Evolutionary conservation across 2,329 filamentous ascomycete species (phyloP).

Genomic region (Ceratocystiopsis brevicomis): DNA sequence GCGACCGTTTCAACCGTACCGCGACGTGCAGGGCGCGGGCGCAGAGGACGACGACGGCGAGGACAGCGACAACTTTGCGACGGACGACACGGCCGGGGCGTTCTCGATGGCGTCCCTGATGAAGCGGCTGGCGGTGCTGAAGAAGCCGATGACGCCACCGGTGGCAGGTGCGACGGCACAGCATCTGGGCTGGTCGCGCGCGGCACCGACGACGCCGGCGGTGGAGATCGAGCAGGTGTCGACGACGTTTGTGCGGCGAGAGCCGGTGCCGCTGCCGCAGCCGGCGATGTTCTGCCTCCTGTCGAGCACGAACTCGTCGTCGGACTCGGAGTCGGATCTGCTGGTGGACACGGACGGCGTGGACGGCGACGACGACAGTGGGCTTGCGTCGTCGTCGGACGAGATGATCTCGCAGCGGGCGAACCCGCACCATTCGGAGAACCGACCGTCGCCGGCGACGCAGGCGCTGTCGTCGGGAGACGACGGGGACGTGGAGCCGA

Average conservation of each 20-base stretch:
- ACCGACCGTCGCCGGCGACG: constrained; percentile 18
- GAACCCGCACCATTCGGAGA: constrained; percentile 21
- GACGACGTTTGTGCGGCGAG: constrained; percentile 22
- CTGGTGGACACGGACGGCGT: constrained; percentile 14
- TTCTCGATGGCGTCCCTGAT: constrained; percentile 21
- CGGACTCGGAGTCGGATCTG: constrained; percentile 10
- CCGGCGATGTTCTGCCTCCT: constrained; percentile 32
- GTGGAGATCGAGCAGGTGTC: constrained; percentile 28
- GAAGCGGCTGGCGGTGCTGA: constrained; percentile 18
- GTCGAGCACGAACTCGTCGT: constrained; percentile 22
- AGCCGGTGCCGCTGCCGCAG: constrained; percentile 30
- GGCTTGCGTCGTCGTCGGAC: constrained; percentile 13
- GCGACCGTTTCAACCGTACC: constrained; percentile 16
- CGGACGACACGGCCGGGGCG: constrained; percentile 3
- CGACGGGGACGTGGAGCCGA: constrained; percentile 13
- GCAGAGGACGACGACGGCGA: neutral
- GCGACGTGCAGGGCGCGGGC: neutral
- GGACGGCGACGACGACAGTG: constrained; percentile 16
- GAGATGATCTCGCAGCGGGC: constrained; percentile 16
- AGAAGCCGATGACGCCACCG: constrained; percentile 3
- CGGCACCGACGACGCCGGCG: neutral
- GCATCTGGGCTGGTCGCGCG: neutral
- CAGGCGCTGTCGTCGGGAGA: constrained; percentile 21
- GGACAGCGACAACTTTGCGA: neutral
- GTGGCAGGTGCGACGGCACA: constrained; percentile 2